Evolutionary conservation across 2,329 filamentous ascomycete genomes (phyloP), one percentile per base, ranked within the genome.

Genomic region (Cladosporium sp.): DNA sequence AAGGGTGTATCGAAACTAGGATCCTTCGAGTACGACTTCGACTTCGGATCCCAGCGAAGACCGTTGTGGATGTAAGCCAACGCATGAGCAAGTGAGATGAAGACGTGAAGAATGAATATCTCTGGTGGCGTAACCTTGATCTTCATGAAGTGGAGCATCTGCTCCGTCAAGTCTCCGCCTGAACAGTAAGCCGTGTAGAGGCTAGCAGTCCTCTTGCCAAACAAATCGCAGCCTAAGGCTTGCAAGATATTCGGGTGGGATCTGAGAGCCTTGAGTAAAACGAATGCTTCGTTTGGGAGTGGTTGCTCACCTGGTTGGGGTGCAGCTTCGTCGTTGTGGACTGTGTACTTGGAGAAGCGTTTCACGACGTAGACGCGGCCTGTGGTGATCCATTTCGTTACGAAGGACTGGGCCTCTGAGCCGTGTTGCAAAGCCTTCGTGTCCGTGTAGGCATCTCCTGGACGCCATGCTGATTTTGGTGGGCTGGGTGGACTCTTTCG

Each of bases 61-160:
- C 73, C 72, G 16, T 65, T n/a, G 50, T 76, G 74, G 4, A 75
- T 26, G 64, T 67, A 74, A 7, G 67, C 67, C 5, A 75, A 55
- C 2, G 70, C 73, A 18, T 70, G 61, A 55, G 68, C 64, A 66
- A 76, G 68, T n/a, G 66, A 68, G 29, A 66, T 65, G 62, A 72
- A 65, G 62, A 72, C 68, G 58, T 72, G 71, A 10, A 72, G 65
- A 23, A 71, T 58, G 66, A 75, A 68, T 1, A 58, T 58, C 16
- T 66, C 66, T 3, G 71, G 71, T 11, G 67, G 21, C 7, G 31
- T 31, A 2, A 23, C 5, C 16, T 60, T 21, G 21, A 66, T 5
- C 8, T 33, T 28, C 3, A 11, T 18, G 40, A 46, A 66, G 28
- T 68, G 63, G 1, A 52, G 5, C 31, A 69, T 60, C 26, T 71